Evolutionary conservation across 2,329 filamentous ascomycete genomes (phyloP).

Genomic region (Atkinsonella hypoxylon): DNA sequence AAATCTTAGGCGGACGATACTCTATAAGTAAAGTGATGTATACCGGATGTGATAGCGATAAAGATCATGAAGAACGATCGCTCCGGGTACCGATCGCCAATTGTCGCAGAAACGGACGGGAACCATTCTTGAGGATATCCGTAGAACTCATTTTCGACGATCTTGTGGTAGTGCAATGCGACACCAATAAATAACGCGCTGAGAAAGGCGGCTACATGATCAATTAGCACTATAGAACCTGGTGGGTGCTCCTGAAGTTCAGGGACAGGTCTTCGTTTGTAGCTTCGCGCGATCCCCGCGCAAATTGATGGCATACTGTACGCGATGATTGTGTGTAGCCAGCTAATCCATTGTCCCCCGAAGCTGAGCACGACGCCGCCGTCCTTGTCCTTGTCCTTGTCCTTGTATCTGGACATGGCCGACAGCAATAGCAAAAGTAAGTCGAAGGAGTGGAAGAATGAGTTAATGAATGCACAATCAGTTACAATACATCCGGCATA

Average conservation of each 20-base stretch:
- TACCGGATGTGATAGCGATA: conserved; percentile 89
- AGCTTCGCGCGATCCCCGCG: neutral
- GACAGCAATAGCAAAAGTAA: conserved; percentile 11
- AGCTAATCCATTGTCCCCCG: conserved; percentile 84
- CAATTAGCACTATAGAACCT: conserved; percentile 10
- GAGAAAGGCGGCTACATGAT: conserved; percentile 59
- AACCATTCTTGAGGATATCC: conserved; percentile 95
- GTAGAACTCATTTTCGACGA: conserved; percentile 93
- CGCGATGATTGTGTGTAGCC: conserved; percentile 71
- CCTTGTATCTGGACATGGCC: conserved; percentile 39
- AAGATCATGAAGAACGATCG: conserved; percentile 95
- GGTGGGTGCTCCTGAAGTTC: neutral
- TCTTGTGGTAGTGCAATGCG: conserved; percentile 85
- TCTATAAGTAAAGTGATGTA: conserved; percentile 9
- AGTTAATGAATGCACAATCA: neutral
- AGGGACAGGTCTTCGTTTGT: neutral
- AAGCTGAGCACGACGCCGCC: conserved; percentile 50
- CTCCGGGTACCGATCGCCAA: conserved; percentile 94
- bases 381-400: conserved; percentile 57
- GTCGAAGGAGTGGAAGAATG: conserved; percentile 9
- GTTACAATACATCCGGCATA: conserved; percentile 19
- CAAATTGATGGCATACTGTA: conserved; percentile 48
- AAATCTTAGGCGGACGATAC: neutral
- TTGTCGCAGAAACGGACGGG: conserved; percentile 89
- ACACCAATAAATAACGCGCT: conserved; percentile 75